Evolutionary conservation across 148 eudicot species (phyloP).

Genomic region (Vaccinium macrocarpon): DNA sequence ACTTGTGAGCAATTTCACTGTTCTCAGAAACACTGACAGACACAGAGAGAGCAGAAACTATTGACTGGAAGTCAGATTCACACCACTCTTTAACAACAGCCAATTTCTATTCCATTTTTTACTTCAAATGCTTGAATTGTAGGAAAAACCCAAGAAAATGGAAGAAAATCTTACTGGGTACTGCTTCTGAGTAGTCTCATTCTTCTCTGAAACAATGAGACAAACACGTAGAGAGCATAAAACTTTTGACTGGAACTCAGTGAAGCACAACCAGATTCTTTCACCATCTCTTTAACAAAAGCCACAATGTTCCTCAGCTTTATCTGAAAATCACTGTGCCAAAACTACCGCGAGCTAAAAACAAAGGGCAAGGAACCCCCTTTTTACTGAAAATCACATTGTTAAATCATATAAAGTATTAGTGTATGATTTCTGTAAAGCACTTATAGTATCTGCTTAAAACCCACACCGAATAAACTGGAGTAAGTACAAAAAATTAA

Average conservation of each 20-base stretch:
- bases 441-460: neutral
- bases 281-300: constrained; percentile 20
- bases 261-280: neutral
- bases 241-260: constrained; percentile 21
- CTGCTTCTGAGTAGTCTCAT: constrained; percentile 11
- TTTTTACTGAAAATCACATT: neutral
- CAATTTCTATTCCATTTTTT: neutral
- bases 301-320: constrained; percentile 5
- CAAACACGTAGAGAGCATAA: constrained; percentile 9
- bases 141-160: neutral
- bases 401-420: neutral
- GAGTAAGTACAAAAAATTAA: neutral
- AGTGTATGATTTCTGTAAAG: neutral
- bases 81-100: neutral
- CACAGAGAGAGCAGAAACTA: neutral
- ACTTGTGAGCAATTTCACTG: neutral
- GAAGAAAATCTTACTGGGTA: neutral
- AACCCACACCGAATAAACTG: neutral
- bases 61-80: neutral
- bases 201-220: constrained; percentile 11
- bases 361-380: neutral
- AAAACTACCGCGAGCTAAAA: neutral
- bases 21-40: neutral
- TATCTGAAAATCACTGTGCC: neutral
- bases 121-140: neutral